phyloP scores from a whole-genome alignment of 768 basidiomycete genomes.

The Rhodotorula graminis region DNA sequence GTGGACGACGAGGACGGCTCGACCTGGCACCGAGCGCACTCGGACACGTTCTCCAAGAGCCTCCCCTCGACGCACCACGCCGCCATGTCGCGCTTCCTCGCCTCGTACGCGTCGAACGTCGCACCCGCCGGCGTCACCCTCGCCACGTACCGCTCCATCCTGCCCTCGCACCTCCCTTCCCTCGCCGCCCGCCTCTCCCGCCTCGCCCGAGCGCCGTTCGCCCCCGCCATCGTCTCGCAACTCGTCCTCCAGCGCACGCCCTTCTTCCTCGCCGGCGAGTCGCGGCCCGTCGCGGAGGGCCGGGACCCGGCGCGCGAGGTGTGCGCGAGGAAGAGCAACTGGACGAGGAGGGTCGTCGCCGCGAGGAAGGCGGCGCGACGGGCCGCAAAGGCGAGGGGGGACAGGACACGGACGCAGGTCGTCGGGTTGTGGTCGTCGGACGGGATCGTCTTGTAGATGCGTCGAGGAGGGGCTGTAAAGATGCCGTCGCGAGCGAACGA shows the following conservation, averaged over 20 bases:
- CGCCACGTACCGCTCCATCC: not conserved
- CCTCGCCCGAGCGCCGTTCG: not conserved
- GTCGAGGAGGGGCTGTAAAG: no score
- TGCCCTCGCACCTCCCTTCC: not conserved
- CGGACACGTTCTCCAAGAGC: not conserved
- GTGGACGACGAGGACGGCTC: no score
- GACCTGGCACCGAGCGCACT: not conserved
- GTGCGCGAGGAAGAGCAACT: not conserved
- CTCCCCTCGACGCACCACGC: not conserved
- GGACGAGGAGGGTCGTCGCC: constrained; percentile 6
- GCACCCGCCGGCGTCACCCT: not conserved
- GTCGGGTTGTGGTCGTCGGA: no score
- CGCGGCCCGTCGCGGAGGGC: not conserved
- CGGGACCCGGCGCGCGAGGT: rapidly evolving
- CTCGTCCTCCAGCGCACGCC: not conserved
- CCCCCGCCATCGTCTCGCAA: constrained; percentile 1
- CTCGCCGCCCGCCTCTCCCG: not conserved
- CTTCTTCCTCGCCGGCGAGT: not conserved
- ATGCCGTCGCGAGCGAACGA: no score
- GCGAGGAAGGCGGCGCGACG: not conserved
- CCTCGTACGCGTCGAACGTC: not conserved
- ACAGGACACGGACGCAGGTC: no score
- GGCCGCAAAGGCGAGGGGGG: no score
- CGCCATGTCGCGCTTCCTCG: not conserved
- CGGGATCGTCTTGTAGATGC: no score